Evolutionary conservation across 108 stramenopile genomes (phyloP).

Genomic region (Pseudonitzschia multiseries): DNA sequence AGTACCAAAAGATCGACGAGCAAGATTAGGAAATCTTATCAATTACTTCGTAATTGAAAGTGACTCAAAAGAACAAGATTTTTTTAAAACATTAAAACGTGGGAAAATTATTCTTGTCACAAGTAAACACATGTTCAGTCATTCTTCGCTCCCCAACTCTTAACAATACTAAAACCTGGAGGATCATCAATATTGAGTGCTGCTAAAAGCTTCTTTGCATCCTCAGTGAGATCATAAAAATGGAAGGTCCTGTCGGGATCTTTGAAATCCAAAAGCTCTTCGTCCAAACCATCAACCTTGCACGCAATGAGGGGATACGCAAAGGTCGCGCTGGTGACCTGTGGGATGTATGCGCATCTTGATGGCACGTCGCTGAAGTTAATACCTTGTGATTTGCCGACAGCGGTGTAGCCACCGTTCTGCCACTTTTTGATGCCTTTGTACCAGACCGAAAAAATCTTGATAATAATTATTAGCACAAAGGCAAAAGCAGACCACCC

Average conservation of each 20-base stretch:
- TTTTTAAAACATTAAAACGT: no score
- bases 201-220: constrained; percentile 54
- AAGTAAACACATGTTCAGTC: background rate
- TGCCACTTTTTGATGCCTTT: background rate
- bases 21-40: no score
- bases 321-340: constrained; percentile 55
- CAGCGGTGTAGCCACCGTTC: background rate
- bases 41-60: no score
- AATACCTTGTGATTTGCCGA: constrained; percentile 55
- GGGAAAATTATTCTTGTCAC: no score
- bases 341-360: constrained; percentile 68
- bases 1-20: no score
- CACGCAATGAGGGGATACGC: constrained; percentile 79
- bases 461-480: background rate
- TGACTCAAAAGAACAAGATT: no score
- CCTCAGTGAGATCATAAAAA: constrained; percentile 74
- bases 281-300: constrained; percentile 57
- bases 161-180: constrained; percentile 38
- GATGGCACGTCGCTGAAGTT: constrained; percentile 53
- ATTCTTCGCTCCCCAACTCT: constrained; percentile 27
- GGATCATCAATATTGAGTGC: constrained; percentile 23
- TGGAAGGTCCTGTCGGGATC: constrained; percentile 63
- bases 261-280: constrained; percentile 69
- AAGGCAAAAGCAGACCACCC: constrained; percentile 58
- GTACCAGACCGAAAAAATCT: constrained; percentile 6